Evolutionary conservation across 768 basidiomycete species (phyloP), one percentile per base, ranked within the genome.

Genomic region (Epithele typhae): DNA sequence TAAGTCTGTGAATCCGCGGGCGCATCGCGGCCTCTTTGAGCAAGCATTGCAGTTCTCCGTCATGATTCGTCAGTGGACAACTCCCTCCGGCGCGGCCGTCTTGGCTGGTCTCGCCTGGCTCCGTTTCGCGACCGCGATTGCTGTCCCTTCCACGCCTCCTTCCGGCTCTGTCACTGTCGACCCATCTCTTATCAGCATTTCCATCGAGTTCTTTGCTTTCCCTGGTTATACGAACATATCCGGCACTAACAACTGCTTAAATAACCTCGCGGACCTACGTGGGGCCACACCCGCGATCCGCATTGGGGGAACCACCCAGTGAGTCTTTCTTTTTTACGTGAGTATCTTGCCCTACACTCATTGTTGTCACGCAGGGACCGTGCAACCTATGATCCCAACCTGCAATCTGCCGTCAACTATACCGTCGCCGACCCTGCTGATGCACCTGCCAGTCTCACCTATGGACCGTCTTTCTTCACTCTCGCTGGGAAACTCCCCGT

Each of bases 281-380:
- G 66, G 66, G 5, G 51, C 61, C 1, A 56, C 51, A 38, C 67
- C 67, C 17, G 67, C 67, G 7, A 49, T 68, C 19, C 64, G 68
- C 10, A 69, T 69, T 25, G 68, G 68, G 4, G 68, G 68, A 1
- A 69, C 68, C 5, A 69, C 68, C 0, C 68, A 69, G 68, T 69
- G 21, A 45, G 65, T 54, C 10, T 37, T 40, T 0, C 19, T 11
- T 24, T 11, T 25, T 37, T 15, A 30, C 24, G 25, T 27, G n/a
- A 25, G 38, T 9, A 18, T 15, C 15, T 32, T 32, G 30, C 9
- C 15, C 15, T 9, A 32, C 30, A 9, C 30, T 9, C 37, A 12
- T 17, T 30, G 21, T n/a, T 15, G 33, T 14, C 15, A n/a, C 19
- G 14, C 46, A 71, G 69, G 42, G 69, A 71, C 41, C 65, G 69